Percentiles rank a stretch among this genome's conserved stretches.
These are phyloP conservation scores for Phytophthora podocarpi DNA, from an alignment of 352 stramenopile genomes.

Conservation along the genomic window DNA sequence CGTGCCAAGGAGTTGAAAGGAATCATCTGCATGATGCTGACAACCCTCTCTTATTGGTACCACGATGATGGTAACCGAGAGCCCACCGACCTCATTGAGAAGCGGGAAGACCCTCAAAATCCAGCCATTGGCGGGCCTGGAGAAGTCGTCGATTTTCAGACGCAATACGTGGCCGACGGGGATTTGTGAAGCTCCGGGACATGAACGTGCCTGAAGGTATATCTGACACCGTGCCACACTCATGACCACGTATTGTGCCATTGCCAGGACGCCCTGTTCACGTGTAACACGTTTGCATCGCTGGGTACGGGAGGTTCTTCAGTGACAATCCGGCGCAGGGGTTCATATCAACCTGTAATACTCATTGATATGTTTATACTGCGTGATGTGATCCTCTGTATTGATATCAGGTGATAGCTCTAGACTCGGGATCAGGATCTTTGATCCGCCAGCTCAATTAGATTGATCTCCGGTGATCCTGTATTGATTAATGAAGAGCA, in stretches of 20 bases:
- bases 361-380: too few species aligned
- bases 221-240: constrained; percentile 93
- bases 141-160: constrained; percentile 68
- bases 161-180: constrained; percentile 59
- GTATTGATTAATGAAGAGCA: too few species aligned
- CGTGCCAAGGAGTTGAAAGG: constrained; percentile 63
- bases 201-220: constrained; percentile 56
- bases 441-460: too few species aligned
- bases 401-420: too few species aligned
- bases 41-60: constrained; percentile 92
- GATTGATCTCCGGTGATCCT: too few species aligned
- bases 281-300: constrained; percentile 93
- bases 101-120: constrained; percentile 44
- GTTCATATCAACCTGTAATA: too few species aligned
- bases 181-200: constrained; percentile 72
- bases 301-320: constrained; percentile 90
- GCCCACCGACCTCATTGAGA: constrained; percentile 54
- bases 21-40: constrained; percentile 87
- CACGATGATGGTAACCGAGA: constrained; percentile 89
- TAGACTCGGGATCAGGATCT: too few species aligned
- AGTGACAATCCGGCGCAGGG: constrained; percentile 70
- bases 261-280: constrained; percentile 84
- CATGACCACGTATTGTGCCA: constrained; percentile 86
- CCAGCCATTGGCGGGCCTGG: constrained; percentile 76
- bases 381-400: too few species aligned